Evolutionary conservation across 2,329 filamentous ascomycete genomes (phyloP), one percentile per base, ranked within the genome.

Genomic region (Cladosporium sp.): DNA sequence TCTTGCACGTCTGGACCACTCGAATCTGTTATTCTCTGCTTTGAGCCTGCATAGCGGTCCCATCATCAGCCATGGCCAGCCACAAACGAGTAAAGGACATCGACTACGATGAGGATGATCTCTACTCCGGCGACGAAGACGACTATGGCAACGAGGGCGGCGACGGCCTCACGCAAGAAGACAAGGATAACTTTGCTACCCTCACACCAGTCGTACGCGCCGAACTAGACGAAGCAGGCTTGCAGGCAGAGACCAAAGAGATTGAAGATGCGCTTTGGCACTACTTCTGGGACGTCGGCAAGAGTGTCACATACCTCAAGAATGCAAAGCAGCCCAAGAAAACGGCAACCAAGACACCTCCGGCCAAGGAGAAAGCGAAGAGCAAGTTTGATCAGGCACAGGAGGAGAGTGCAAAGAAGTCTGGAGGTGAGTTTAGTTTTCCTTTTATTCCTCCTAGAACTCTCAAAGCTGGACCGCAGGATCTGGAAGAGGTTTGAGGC

Each of bases 201-300:
- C 67, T 77, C 44, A 76, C 74, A 5, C 75, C 75, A 0, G 74
- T 77, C 21, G 74, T 77, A 26, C 71, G 73, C 41, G 74, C 74
- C 15, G 74, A 77, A 66, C 69, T 77, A 10, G 73, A 76, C 44
- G 74, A 77, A 60, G 71, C 70, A 18, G 71, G 69, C 15, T 36
- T 75, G 18, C 85, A 83, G 74, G 81, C 86, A n/a, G 84, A 86
- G 5, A 86, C 90, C 67, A 81, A 83, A 44, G 90, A 97, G 75
- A 94, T 97, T 68, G 88, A 96, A 76, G 94, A 98, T 68, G 87
- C 93, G 0, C 80, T 99, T 18, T 98, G 93, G 92, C 88, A 99
- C 79, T 97, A 97, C 78, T 98, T 94, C 78, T 98, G 93, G 76
- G 93, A 99, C 73, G 84, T 97, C 34, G 90, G 88, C 66, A 97